Evolutionary conservation across 805 yeast genomes (phyloP).

Genomic region (Starmera caribaea): DNA sequence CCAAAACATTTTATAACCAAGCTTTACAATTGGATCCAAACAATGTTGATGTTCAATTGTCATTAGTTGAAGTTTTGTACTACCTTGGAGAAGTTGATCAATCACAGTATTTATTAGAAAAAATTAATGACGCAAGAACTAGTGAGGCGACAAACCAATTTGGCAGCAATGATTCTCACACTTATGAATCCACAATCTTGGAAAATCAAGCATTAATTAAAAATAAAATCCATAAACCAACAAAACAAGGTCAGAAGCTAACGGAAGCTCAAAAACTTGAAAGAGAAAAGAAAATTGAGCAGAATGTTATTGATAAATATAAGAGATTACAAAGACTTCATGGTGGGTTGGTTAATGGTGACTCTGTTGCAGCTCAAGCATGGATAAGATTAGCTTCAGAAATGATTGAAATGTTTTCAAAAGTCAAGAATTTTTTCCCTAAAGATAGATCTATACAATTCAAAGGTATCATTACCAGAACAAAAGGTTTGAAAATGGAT

Average conservation of each 20-base stretch:
- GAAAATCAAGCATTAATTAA: slow-evolving; percentile 14
- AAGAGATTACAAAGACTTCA: slow-evolving; percentile 44
- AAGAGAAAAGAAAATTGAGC: slow-evolving; percentile 47
- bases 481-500: slow-evolving; percentile 50
- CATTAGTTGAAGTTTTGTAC: slow-evolving; percentile 74
- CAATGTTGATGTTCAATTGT: slow-evolving; percentile 64
- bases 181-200: neutral
- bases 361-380: slow-evolving; percentile 52
- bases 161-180: neutral
- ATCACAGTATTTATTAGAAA: slow-evolving; percentile 44
- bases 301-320: slow-evolving; percentile 47
- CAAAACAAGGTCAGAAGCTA: slow-evolving; percentile 22
- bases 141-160: slow-evolving; percentile 8
- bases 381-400: slow-evolving; percentile 85
- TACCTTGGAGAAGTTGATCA: slow-evolving; percentile 49
- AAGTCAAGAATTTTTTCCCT: slow-evolving; percentile 71
- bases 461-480: slow-evolving; percentile 55
- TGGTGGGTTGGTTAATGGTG: slow-evolving; percentile 37
- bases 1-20: slow-evolving; percentile 47
- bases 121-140: slow-evolving; percentile 37
- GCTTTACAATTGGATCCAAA: slow-evolving; percentile 48
- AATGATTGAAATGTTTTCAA: slow-evolving; percentile 72
- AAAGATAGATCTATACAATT: slow-evolving; percentile 63
- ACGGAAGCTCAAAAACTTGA: slow-evolving; percentile 39
- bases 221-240: slow-evolving; percentile 11